Conservation (phyloP, 2,329 filamentous ascomycete genomes). For the Fusarium devonianum region DNA sequence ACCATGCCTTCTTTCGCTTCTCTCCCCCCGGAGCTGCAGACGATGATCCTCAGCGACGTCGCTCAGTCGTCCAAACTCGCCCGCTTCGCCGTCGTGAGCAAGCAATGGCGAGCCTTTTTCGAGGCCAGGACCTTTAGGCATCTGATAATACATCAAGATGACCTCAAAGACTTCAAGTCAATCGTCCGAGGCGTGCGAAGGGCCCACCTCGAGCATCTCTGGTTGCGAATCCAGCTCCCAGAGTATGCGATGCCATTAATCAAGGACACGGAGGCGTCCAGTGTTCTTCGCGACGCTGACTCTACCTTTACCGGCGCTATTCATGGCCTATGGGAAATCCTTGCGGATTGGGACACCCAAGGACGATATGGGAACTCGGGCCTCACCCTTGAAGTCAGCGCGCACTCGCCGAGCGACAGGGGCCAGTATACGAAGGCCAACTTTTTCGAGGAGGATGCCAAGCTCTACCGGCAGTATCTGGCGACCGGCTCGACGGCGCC, state of each 20-base stretch:
- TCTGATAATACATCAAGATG: constrained; percentile 1
- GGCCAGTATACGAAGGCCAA: neutral
- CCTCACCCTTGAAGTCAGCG: constrained; percentile 15
- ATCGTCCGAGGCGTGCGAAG: neutral
- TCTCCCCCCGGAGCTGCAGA: constrained; percentile 6
- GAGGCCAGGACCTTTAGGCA: constrained; percentile 9
- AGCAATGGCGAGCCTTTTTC: constrained; percentile 9
- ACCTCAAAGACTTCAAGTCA: neutral
- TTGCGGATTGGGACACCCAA: neutral
- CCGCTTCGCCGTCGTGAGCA: neutral
- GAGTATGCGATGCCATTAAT: neutral
- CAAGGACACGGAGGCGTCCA: neutral
- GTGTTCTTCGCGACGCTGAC: constrained; percentile 3
- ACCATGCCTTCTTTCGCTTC: constrained; percentile 7
- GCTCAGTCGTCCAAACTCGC: neutral
- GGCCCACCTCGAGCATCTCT: constrained; percentile 7
- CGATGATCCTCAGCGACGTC: neutral
- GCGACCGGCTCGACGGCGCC: neutral
- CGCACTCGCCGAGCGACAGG: constrained; percentile 2
- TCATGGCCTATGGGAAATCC: neutral
- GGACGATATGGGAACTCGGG: neutral
- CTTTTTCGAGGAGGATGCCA: neutral
- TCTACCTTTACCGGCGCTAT: constrained; percentile 3
- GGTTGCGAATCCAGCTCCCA: constrained; percentile 1
- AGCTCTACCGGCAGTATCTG: neutral